These are phyloP conservation scores for Croton setiger DNA, from an alignment of 441 rosid genomes.

Conservation along the genomic window DNA sequence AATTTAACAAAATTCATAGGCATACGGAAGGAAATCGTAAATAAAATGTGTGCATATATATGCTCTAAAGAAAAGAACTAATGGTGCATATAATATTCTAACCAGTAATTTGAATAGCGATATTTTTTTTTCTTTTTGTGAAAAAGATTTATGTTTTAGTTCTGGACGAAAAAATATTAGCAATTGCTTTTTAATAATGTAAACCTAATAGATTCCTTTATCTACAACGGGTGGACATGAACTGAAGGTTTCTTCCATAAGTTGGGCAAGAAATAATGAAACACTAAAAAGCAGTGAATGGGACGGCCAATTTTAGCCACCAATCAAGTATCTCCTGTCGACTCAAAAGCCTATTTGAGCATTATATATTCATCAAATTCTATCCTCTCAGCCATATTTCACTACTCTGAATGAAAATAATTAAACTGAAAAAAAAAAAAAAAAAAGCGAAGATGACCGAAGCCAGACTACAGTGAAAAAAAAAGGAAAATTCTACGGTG, in stretches of 20 bases:
- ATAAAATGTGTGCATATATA: too few relatives aligned
- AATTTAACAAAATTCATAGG: too few relatives aligned
- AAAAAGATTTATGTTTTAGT: neutral
- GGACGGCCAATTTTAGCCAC: neutral
- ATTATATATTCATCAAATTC: neutral
- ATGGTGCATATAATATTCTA: too few relatives aligned
- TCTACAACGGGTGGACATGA: neutral
- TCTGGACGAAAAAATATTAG: neutral
- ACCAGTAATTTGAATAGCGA: too few relatives aligned
- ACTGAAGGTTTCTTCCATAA: neutral
- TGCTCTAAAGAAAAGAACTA: too few relatives aligned
- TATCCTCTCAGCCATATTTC: conserved; percentile 1
- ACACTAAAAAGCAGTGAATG: neutral
- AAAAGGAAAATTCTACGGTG: conserved; percentile 14
- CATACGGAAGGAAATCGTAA: too few relatives aligned
- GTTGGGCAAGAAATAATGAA: neutral
- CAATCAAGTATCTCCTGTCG: neutral
- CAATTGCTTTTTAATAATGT: neutral
- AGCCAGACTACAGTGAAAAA: neutral
- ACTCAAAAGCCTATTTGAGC: neutral
- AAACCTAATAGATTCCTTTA: neutral
- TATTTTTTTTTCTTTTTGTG: too few relatives aligned
- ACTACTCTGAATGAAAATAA: neutral
- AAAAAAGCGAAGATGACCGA: neutral
- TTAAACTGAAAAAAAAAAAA: neutral